phyloP scores from a whole-genome alignment of 345 rosid species.

The Murraya koenigii region DNA sequence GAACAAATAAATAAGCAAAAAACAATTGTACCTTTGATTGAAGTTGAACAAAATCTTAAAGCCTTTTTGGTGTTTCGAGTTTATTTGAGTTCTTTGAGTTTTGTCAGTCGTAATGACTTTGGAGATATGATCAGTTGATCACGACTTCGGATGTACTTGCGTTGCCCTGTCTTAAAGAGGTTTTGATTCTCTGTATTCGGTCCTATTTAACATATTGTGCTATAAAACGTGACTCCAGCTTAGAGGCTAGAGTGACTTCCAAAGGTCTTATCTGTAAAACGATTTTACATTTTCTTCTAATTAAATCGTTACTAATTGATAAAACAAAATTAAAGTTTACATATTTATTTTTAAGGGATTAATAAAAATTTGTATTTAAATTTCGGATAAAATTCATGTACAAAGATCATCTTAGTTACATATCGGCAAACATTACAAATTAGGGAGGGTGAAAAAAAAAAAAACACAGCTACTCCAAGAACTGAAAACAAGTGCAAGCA shows the following conservation, averaged over 20 bases:
- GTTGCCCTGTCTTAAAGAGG: neutral
- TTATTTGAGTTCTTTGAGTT: neutral
- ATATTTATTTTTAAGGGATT: no score
- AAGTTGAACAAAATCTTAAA: conserved; percentile 6
- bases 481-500: conserved; percentile 37
- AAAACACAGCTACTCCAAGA: conserved; percentile 7
- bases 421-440: no score
- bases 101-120: neutral
- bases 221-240: neutral
- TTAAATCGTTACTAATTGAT: no score
- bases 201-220: neutral
- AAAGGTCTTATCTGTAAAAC: no score
- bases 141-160: neutral
- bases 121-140: neutral
- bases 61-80: neutral
- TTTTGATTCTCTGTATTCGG: neutral
- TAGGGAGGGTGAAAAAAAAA: no score
- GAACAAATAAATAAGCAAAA: neutral
- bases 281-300: no score
- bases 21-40: neutral
- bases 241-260: neutral
- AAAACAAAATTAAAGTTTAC: no score
- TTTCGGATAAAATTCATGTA: no score
- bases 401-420: no score
- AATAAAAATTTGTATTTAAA: no score